Percentiles rank a stretch among this genome's conserved stretches.
Conservation (phyloP, 2,329 filamentous ascomycete genomes). For the Ophiostoma piceae region DNA sequence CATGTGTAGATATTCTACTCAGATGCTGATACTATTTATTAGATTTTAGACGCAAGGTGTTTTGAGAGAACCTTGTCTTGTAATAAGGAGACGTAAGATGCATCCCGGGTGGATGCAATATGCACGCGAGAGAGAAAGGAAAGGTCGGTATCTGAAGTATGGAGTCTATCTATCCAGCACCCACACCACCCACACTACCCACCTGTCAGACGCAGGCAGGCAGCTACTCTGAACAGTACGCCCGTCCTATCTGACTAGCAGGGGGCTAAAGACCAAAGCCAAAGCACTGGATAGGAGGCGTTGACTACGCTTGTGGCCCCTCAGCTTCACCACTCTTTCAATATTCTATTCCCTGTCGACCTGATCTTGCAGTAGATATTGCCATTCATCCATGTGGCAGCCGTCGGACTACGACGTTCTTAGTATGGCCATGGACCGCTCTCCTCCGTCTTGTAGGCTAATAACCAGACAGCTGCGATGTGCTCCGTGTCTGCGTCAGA, state of each 20-base stretch:
- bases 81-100: constrained; percentile 1
- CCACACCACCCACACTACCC: neutral
- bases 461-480: neutral
- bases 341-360: neutral
- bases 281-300: constrained; percentile 9
- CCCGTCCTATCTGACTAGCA: neutral
- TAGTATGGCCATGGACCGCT: neutral
- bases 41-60: neutral
- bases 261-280: neutral
- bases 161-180: no score
- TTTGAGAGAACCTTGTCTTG: neutral
- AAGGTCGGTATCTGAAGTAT: neutral
- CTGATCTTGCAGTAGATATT: neutral
- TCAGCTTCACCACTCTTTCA: neutral
- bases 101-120: constrained; percentile 11
- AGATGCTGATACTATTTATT: neutral
- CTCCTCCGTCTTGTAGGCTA: neutral
- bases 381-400: neutral
- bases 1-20: constrained; percentile 1
- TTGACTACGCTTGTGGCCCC: neutral
- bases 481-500: neutral
- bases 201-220: neutral
- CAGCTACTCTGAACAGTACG: no score
- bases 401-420: neutral
- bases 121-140: constrained; percentile 13